Conservation (phyloP, 176 grass and related monocot genomes). For the Oryza officinalis region DNA sequence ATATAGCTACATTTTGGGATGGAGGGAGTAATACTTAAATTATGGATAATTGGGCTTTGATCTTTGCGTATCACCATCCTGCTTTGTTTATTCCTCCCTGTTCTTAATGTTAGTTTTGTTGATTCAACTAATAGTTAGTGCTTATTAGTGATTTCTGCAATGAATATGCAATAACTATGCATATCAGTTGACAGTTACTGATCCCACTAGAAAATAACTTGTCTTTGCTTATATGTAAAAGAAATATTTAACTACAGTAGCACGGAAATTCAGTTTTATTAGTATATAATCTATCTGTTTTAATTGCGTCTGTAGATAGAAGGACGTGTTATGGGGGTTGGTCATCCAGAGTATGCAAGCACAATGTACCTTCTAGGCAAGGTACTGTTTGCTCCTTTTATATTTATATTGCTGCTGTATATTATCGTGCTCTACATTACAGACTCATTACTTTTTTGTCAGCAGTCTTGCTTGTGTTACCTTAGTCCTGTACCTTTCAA, state of each 20-base stretch:
- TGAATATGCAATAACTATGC: background rate
- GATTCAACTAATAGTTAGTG: background rate
- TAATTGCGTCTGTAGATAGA: slow-evolving; percentile 65
- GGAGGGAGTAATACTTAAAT: background rate
- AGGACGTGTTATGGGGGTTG: slow-evolving; percentile 68
- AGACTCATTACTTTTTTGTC: slow-evolving; percentile 24
- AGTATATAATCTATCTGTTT: slow-evolving; percentile 15
- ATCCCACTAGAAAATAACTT: slow-evolving; percentile 1
- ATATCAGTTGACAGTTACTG: slow-evolving; percentile 1
- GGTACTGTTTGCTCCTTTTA: slow-evolving; percentile 48
- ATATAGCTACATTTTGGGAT: too few species aligned
- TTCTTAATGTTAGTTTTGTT: background rate
- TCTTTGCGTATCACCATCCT: background rate
- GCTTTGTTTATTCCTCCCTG: background rate
- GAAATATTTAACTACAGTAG: background rate
- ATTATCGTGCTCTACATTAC: background rate
- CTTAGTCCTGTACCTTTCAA: background rate
- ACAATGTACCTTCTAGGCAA: slow-evolving; percentile 89
- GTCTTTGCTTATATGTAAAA: background rate
- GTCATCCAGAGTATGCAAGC: slow-evolving; percentile 73
- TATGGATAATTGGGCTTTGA: background rate
- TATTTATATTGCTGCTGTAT: slow-evolving; percentile 22
- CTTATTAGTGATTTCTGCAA: background rate
- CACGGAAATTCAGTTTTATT: background rate
- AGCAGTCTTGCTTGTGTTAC: background rate